Evolutionary conservation across 805 yeast species (phyloP).

Genomic region (Candida fluviatilis): DNA sequence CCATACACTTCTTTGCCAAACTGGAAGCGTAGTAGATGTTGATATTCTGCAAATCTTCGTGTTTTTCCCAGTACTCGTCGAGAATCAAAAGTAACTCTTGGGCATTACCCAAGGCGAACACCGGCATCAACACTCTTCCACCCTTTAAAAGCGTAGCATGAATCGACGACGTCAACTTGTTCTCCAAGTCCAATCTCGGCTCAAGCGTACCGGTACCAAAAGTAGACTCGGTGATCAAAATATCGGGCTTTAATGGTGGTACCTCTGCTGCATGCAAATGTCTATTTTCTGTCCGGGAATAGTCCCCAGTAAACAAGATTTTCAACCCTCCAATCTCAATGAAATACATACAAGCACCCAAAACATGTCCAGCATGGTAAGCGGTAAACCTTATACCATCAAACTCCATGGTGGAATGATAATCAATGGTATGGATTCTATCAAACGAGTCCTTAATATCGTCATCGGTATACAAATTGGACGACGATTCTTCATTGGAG

Average conservation of each 20-base stretch:
- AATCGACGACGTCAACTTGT: constrained; percentile 71
- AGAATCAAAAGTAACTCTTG: constrained; percentile 86
- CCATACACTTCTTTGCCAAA: constrained; percentile 93
- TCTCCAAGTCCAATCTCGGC: constrained; percentile 82
- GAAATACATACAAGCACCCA: constrained; percentile 98
- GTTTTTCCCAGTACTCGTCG: constrained; percentile 91
- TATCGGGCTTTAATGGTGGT: constrained; percentile 82
- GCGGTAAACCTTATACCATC: constrained; percentile 96
- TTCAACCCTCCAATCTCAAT: constrained; percentile 92
- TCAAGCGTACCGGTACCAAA: constrained; percentile 98
- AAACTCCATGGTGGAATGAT: constrained; percentile 91
- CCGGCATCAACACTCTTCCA: constrained; percentile 89
- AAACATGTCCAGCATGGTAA: constrained; percentile 98
- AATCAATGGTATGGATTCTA: constrained; percentile 88
- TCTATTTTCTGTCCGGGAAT: constrained; percentile 92
- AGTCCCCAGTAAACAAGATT: constrained; percentile 91
- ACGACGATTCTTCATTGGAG: constrained; percentile 31
- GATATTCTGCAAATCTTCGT: constrained; percentile 75
- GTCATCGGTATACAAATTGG: constrained; percentile 78
- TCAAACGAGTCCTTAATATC: constrained; percentile 87
- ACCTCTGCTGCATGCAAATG: constrained; percentile 94
- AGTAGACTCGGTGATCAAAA: constrained; percentile 90
- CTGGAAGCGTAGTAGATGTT: constrained; percentile 90
- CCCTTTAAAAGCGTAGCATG: constrained; percentile 83
- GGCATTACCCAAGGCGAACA: constrained; percentile 94